phyloP scores from a whole-genome alignment of 1,284 basidiomycete species.

The Sanguinoderma infundibulare region DNA sequence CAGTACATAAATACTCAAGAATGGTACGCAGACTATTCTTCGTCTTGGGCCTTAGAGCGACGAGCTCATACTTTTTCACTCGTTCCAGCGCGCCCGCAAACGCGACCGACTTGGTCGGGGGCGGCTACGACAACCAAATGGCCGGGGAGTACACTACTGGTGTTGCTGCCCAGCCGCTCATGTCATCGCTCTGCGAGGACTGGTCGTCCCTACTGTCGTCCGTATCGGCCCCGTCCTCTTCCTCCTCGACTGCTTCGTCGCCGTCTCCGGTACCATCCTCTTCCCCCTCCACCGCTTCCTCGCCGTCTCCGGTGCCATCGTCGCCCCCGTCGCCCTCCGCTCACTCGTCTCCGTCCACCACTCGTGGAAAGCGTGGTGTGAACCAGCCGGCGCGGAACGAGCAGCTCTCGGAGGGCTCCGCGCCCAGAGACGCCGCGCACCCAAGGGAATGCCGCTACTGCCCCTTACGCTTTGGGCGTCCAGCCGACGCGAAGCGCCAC shows the following conservation, averaged over 20 bases:
- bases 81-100: background rate
- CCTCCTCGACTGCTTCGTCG: no score
- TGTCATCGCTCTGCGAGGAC: background rate
- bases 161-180: background rate
- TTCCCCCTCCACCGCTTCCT: background rate
- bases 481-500: constrained; percentile 58
- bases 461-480: constrained; percentile 35
- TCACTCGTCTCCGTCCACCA: background rate
- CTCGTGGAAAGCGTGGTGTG: background rate
- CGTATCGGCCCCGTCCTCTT: background rate
- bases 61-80: background rate
- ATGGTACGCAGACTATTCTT: background rate
- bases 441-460: constrained; percentile 35
- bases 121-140: background rate
- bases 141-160: background rate
- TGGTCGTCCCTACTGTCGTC: background rate
- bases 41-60: background rate
- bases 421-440: constrained; percentile 17
- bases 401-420: background rate
- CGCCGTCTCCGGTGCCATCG: background rate
- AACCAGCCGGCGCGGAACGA: background rate
- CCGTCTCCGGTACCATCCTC: no score
- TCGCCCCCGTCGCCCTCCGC: background rate
- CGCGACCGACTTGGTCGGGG: background rate
- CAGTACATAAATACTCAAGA: background rate